Base-by-base conservation (phyloP, 495 filamentous ascomycete genomes). In the Trichoderma reesei region DNA sequence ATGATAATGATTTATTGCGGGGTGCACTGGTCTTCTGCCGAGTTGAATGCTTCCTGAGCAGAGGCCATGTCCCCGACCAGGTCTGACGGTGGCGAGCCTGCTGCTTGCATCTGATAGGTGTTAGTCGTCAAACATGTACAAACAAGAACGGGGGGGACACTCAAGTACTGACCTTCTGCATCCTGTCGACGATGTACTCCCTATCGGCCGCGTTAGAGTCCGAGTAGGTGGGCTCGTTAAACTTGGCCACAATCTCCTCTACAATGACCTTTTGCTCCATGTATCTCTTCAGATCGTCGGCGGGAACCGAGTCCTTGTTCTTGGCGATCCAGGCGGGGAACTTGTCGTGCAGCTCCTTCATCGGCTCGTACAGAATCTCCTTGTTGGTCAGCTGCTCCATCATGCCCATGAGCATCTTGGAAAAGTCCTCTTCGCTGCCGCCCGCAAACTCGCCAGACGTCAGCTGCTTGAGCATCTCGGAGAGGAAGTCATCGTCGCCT, bases 301-400 rank as follows among this genome's bases (percentile, higher is more conserved):
- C 75, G 1, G 80, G 63, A 3, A 86, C 75, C 63, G 80, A 87
- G 7, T 70, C 81, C 66, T 79, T 81, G 70, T 96, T 92, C 75
- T 90, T 88, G 67, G 81, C 82, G 71, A 98, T 78, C 94, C 94
- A 98, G 3, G 73, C 83, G 0, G 90, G 91, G 70, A 93, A 98
- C 74, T 96, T 97, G 33, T 88, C 86, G 71, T 93, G 79, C 66
- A 98, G 75, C 75, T 98, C 95, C 78, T 94, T 96, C 93, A 98
- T 97, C 16, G 94, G 94, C 76, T 97, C 92, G 70, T 98, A 97
- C 51, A 98, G 77, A 65, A 98, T 96, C 70, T 98, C 94, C 79
- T 96, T 98, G 71, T 94, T 95, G 2, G 94, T 97, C 64, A 98
- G 79, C 74, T 98, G 91, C 74, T 98, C 91, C 92, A 98, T 98